A percentile compares a stretch with the other conserved stretches of the same genome.
Conservation (phyloP, 495 filamentous ascomycete genomes). For the Gamarada debralockiae region DNA sequence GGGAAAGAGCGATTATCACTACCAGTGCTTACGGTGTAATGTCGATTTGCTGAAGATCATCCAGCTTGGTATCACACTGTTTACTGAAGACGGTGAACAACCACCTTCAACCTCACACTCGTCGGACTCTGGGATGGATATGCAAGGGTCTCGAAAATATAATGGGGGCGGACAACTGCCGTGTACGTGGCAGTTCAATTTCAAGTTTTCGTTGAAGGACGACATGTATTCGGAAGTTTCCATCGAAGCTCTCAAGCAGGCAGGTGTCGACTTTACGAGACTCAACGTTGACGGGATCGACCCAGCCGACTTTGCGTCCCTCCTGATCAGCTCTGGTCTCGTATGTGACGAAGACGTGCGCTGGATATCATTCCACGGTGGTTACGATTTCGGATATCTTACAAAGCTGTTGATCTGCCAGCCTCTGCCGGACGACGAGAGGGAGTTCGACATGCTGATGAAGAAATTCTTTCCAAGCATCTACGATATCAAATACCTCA, state of each 20-base stretch:
- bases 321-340: constrained; percentile 86
- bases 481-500: constrained; percentile 95
- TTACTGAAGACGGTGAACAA: constrained; percentile 80
- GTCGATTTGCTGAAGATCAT: constrained; percentile 97
- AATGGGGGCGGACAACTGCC: constrained; percentile 63
- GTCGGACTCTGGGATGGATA: constrained; percentile 50
- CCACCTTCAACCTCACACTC: constrained; percentile 47
- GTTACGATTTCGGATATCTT: constrained; percentile 96
- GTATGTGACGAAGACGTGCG: constrained; percentile 83
- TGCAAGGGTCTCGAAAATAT: constrained; percentile 36
- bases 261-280: constrained; percentile 81
- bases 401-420: constrained; percentile 85
- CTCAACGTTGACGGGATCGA: constrained; percentile 90
- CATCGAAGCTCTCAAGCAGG: constrained; percentile 79
- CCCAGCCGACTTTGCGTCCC: constrained; percentile 78
- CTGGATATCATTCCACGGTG: constrained; percentile 98
- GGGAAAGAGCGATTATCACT: constrained; percentile 95
- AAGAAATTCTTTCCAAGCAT: constrained; percentile 88
- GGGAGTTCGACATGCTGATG: constrained; percentile 78
- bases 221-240: constrained; percentile 97
- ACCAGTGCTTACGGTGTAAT: constrained; percentile 95
- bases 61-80: constrained; percentile 90
- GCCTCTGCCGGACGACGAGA: constrained; percentile 79
- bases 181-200: constrained; percentile 98
- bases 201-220: constrained; percentile 86